Percentiles rank a stretch among this genome's conserved stretches.
These are phyloP conservation scores for Pseudogymnoascus sp. DNA, from an alignment of 2,329 filamentous ascomycete species.

Conservation along the genomic window DNA sequence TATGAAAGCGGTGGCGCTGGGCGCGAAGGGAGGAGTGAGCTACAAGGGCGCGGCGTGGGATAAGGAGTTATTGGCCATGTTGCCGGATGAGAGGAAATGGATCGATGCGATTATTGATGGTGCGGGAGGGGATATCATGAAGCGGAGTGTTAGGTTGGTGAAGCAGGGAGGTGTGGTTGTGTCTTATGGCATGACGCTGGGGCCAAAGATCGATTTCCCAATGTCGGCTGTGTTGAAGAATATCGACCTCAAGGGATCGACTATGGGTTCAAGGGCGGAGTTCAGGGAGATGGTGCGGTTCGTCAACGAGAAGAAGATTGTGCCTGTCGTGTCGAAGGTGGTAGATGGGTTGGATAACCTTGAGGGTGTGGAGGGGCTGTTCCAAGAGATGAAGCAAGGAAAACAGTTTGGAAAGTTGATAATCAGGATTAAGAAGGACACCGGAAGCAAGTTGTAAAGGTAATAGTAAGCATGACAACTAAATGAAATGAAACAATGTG, in stretches of 20 bases:
- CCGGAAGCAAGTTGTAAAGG: constrained; percentile 10
- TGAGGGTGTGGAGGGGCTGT: constrained; percentile 70
- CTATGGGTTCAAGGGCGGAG: constrained; percentile 85
- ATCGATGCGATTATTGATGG: constrained; percentile 85
- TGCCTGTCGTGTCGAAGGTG: constrained; percentile 67
- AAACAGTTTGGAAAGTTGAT: constrained; percentile 91
- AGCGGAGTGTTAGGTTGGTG: constrained; percentile 7
- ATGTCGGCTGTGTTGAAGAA: constrained; percentile 83
- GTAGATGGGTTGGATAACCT: constrained; percentile 67
- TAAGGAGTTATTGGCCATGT: constrained; percentile 53
- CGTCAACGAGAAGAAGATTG: constrained; percentile 62
- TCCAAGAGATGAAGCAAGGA: constrained; percentile 79
- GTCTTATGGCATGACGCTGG: constrained; percentile 83
- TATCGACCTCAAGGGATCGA: constrained; percentile 74
- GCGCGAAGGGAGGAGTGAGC: constrained; percentile 70
- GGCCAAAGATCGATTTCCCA: constrained; percentile 75
- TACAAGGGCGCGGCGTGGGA: constrained; percentile 80
- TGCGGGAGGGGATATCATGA: constrained; percentile 73
- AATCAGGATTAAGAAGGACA: constrained; percentile 49
- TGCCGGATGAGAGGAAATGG: constrained; percentile 58
- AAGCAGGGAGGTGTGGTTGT: constrained; percentile 71
- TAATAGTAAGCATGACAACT: not conserved
- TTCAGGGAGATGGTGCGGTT: constrained; percentile 88
- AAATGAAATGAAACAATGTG: not conserved
- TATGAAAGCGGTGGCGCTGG: constrained; percentile 58